These are phyloP conservation scores for Salvia miltiorrhiza DNA, from an alignment of 257 asterid species.

Conservation along the genomic window DNA sequence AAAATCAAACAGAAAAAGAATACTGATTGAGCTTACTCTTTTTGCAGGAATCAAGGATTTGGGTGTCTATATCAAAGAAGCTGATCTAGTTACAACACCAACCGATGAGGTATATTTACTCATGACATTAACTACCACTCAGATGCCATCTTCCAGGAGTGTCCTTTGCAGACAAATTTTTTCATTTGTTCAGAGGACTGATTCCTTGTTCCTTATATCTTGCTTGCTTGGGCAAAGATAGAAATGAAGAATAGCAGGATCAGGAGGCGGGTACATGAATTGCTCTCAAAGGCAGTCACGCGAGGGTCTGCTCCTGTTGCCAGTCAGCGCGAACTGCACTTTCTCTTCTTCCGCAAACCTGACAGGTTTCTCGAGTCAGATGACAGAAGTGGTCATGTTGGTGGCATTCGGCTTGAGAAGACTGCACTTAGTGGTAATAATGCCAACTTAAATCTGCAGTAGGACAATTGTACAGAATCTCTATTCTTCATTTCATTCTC, in stretches of 20 bases:
- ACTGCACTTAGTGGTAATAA: slow-evolving; percentile 62
- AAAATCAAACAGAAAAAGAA: neutral
- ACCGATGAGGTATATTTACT: slow-evolving; percentile 69
- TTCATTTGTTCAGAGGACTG: neutral
- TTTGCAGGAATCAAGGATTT: slow-evolving; percentile 69
- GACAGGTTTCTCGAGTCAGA: slow-evolving; percentile 63
- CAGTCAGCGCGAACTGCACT: slow-evolving; percentile 73
- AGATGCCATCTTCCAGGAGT: neutral
- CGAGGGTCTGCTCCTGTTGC: slow-evolving; percentile 34
- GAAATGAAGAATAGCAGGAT: slow-evolving; percentile 80
- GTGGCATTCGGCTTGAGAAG: slow-evolving; percentile 73
- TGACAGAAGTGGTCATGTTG: slow-evolving; percentile 46
- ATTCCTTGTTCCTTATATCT: slow-evolving; percentile 16
- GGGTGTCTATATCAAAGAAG: slow-evolving; percentile 43
- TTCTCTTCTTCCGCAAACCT: slow-evolving; percentile 82
- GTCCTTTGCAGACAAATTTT: neutral
- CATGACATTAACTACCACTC: neutral
- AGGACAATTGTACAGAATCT: neutral
- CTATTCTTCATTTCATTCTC: neutral
- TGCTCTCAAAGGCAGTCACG: slow-evolving; percentile 71
- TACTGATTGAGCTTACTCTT: neutral
- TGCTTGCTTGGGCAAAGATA: slow-evolving; percentile 55
- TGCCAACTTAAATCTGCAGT: no score
- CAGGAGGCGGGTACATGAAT: slow-evolving; percentile 78
- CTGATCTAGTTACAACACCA: slow-evolving; percentile 60